phyloP scores from a whole-genome alignment of 2,329 filamentous ascomycete genomes.

The Colletotrichum cereale region DNA sequence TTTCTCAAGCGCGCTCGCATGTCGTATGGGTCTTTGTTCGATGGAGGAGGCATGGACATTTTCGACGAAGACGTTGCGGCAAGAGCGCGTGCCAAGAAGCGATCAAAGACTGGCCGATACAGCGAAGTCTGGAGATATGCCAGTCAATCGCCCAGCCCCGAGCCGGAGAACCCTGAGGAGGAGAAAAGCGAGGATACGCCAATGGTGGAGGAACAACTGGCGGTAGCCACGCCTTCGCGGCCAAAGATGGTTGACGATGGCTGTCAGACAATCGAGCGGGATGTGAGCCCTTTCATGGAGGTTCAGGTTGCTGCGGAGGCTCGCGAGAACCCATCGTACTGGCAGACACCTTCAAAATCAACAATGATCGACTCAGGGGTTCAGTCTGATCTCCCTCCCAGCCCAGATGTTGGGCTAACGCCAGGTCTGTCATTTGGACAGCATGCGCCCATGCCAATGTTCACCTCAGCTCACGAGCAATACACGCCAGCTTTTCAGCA shows the following conservation, averaged over 20 bases:
- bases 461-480: constrained; percentile 27
- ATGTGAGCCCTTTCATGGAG: constrained; percentile 40
- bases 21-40: constrained; percentile 76
- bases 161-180: constrained; percentile 55
- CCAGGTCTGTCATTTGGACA: constrained; percentile 19
- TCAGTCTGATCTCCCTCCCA: constrained; percentile 20
- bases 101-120: constrained; percentile 75
- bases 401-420: not conserved
- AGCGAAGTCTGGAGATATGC: constrained; percentile 81
- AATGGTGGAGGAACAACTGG: constrained; percentile 20
- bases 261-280: constrained; percentile 48
- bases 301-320: constrained; percentile 38
- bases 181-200: constrained; percentile 43
- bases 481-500: constrained; percentile 30
- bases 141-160: constrained; percentile 78
- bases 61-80: constrained; percentile 77
- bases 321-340: constrained; percentile 20
- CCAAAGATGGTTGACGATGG: constrained; percentile 48
- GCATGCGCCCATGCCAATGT: constrained; percentile 20
- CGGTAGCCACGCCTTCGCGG: constrained; percentile 37
- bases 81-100: constrained; percentile 74
- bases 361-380: constrained; percentile 36
- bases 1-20: constrained; percentile 80
- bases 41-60: constrained; percentile 72
- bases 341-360: constrained; percentile 33